Base-by-base conservation (phyloP, 495 filamentous ascomycete species). In the Aspergillus steynii region DNA sequence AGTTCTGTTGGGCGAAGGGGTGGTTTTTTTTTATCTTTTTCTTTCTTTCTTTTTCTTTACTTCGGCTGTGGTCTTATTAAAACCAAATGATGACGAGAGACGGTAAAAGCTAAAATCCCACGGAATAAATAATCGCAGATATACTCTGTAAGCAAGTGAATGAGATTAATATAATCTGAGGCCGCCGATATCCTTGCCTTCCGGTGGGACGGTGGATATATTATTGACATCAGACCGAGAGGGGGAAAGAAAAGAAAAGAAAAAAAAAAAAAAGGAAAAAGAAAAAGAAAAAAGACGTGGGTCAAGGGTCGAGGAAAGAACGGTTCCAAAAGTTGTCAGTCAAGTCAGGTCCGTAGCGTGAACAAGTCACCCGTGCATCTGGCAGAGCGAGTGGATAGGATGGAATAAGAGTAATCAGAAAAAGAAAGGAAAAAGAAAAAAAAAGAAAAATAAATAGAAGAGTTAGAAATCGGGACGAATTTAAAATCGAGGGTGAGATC, bases 341-440 rank as follows among this genome's bases (percentile, higher is more conserved):
- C 37, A 42, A 42, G 37, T 34, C 31, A 34, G 31, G 31, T 42
- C 37, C 37, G 37, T 42, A 42, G 37, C 29, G 51, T 53, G 51
- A 53, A 53, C 51, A 53, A 53, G 51, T 53, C 51, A 53, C 51
- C 50, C 50, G 50, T 53, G 51, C 51, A 53, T 53, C 31, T 9
- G 9, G 31, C 31, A 34, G 31, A 34, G 31, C 31, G 31, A 34
- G 31, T 42, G 37, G 37, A 15, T 42, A 42, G 12, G 37, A 15
- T 15, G 14, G 37, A 27, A 50, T 50, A 50, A 32, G 29, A 34
- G 29, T 42, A 42, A 12, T 12, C 9, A 50, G 4, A 27, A 50
- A 50, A 50, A 50, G 20, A 27, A 50, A 50, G 26, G 15, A n/a
- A 50, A 50, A 42, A 42, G 9, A 42, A 42, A 42, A 42, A 15